Conservation (phyloP, 352 stramenopile genomes). For the Thalassiosira pacifica region DNA sequence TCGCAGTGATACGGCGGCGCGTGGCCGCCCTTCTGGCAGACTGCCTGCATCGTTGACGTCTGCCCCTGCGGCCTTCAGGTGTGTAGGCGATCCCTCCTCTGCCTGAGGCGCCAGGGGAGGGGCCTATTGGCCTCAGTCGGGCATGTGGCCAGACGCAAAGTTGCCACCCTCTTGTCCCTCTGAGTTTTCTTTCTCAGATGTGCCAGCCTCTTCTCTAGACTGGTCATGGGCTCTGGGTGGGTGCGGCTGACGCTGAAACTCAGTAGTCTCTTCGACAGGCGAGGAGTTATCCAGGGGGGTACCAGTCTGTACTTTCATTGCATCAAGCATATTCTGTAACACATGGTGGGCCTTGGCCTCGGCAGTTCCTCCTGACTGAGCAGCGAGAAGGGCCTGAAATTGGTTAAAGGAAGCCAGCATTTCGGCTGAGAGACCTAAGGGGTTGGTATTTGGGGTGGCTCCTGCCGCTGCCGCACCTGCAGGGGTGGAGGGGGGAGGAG, state of each 20-base stretch:
- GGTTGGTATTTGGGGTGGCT: neutral
- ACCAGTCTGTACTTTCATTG: neutral
- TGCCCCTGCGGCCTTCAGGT: no score
- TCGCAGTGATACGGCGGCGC: no score
- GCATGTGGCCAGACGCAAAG: no score
- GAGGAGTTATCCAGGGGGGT: neutral
- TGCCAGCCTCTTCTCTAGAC: no score
- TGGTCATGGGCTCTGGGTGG: neutral
- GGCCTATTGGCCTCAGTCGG: no score
- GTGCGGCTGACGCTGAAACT: neutral
- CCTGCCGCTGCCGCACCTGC: neutral
- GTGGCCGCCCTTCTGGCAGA: no score
- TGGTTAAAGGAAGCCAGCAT: neutral
- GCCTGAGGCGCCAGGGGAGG: no score
- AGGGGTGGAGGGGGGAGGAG: neutral
- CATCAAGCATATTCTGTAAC: neutral
- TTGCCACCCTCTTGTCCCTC: no score
- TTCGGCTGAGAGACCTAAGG: neutral
- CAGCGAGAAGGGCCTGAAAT: neutral
- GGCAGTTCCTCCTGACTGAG: neutral
- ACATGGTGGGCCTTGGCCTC: no score
- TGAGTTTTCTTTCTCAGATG: no score
- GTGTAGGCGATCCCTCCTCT: no score
- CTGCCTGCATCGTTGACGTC: no score
- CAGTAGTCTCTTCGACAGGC: neutral